Base-by-base conservation (phyloP, 768 basidiomycete species). In the Lactarius deliciosus region DNA sequence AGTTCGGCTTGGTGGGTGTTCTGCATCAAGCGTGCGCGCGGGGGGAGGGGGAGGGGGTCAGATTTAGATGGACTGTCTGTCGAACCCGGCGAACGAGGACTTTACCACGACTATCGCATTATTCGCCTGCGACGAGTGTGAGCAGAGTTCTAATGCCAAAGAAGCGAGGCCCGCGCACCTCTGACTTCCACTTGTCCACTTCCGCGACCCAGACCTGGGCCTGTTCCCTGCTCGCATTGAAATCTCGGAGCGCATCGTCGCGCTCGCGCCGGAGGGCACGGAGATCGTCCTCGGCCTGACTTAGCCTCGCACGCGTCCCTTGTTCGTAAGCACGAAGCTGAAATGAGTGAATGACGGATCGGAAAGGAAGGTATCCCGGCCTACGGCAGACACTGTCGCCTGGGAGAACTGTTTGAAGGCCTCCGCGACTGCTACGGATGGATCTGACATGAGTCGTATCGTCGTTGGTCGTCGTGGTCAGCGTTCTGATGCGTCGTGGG, bases 1-100 rank as follows among this genome's bases (percentile, higher is more conserved):
- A 84, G 84, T 58, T 88, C 85, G 16, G 79, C 77, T 69, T 89
- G 85, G 71, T 87, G 85, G 9, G 80, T 75, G 60, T 85, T 80
- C 89, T 89, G 63, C 20, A 41, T 41, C 28, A 38, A 13, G 38
- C n/a, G 54, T 15, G 32, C 53, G 40, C n/a, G 61, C 25, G 25
- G 25, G 25, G 25, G n/a, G n/a, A 0, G 1, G 2, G 55, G 30
- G 34, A 3, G 50, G 22, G 13, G 22, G 22, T 28, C 11, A n/a
- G 13, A 5, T 6, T 57, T 18, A 45, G n/a, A 28, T 11, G 43
- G 53, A 60, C n/a, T 47, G 32, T 45, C 30, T 38, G 15, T 32
- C 8, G 36, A 20, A 32, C 32, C 16, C 36, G 40, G 9, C 57
- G 57, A n/a, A 40, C 28, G 43, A 22, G 25, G 11, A 47, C 20